Percentiles rank a stretch among this genome's conserved stretches.
These are phyloP conservation scores for Pichia sorboxylosa DNA, from an alignment of 1,139 yeast genomes.

Conservation along the genomic window DNA sequence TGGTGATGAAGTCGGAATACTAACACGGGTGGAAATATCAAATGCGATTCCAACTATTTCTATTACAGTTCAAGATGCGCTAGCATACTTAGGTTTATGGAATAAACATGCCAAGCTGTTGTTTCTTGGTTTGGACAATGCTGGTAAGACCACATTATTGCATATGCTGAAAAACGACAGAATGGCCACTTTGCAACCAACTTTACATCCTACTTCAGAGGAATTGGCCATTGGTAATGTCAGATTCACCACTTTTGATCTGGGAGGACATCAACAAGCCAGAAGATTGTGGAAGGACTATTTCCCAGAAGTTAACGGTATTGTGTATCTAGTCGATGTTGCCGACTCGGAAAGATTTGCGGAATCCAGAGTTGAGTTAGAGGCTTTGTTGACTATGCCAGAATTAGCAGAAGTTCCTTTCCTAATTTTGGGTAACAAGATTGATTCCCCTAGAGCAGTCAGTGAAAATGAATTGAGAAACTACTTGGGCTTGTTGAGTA, in stretches of 20 bases:
- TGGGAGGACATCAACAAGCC: conserved; percentile 98
- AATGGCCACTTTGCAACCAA: conserved; percentile 93
- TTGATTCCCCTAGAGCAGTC: conserved; percentile 88
- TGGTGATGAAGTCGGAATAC: no score
- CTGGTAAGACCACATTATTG: conserved; percentile 93
- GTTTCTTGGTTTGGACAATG: conserved; percentile 93
- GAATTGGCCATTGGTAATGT: conserved; percentile 95
- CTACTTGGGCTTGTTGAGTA: conserved; percentile 76
- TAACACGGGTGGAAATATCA: no score
- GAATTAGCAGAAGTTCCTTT: conserved; percentile 86
- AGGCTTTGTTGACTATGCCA: conserved; percentile 82
- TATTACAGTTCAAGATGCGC: conserved; percentile 66
- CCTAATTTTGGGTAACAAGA: conserved; percentile 89
- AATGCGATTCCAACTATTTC: no score
- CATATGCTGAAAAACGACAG: conserved; percentile 98
- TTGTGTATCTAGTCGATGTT: conserved; percentile 91
- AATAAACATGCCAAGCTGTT: conserved; percentile 95
- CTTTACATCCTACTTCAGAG: conserved; percentile 97
- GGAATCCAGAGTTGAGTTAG: conserved; percentile 90
- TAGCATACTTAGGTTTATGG: conserved; percentile 91
- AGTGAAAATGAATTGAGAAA: conserved; percentile 90
- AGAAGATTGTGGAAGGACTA: conserved; percentile 99
- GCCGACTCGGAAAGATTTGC: conserved; percentile 94
- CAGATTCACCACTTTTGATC: conserved; percentile 92
- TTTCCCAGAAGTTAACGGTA: conserved; percentile 97